Evolutionary conservation across 75 land plant species (phyloP).

Genomic region (Pinus taeda): DNA sequence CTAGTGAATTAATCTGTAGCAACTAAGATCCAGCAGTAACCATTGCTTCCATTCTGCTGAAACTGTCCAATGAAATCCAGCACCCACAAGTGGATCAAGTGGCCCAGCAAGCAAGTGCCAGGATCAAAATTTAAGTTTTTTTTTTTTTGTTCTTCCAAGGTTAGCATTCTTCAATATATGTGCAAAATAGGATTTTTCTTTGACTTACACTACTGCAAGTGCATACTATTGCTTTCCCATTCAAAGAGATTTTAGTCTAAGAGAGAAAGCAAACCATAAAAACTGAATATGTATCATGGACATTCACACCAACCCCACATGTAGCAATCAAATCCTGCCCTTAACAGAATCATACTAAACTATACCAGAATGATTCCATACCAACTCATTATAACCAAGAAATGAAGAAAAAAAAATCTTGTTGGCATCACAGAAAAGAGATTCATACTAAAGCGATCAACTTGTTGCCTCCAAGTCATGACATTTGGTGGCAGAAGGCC

Average conservation of each 20-base stretch:
- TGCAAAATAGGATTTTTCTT: no score
- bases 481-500: conserved; percentile 95
- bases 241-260: not conserved
- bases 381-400: not conserved
- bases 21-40: no score
- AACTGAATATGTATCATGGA: not conserved
- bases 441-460: conserved; percentile 90
- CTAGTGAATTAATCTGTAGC: not conserved
- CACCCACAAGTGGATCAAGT: no score
- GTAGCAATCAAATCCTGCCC: not conserved
- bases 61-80: not conserved
- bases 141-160: not conserved
- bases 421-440: not conserved
- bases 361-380: not conserved
- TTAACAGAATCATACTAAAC: not conserved
- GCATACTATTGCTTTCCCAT: no score
- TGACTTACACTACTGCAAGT: no score
- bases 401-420: not conserved
- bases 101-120: not conserved
- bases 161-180: not conserved
- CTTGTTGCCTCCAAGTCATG: conserved; percentile 82
- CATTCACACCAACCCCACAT: conserved; percentile 2
- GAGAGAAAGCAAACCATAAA: not conserved
- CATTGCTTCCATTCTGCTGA: no score
- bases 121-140: not conserved